Conservation (phyloP, 371 early-diverging fungal genomes). For the Mortierella sp. region DNA sequence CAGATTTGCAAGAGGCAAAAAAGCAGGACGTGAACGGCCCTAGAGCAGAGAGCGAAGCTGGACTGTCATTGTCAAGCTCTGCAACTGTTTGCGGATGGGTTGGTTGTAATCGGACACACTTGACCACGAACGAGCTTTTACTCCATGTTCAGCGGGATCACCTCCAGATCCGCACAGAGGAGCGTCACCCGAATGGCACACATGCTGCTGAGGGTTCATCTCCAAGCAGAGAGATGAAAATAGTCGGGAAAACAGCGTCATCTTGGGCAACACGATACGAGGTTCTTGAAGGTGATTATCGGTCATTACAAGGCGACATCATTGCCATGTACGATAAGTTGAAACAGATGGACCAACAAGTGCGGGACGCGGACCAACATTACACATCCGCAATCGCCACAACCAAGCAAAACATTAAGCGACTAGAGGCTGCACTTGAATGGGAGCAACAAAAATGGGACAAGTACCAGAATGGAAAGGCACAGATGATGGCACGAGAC, state of each 20-base stretch:
- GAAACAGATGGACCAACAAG: constrained; percentile 6
- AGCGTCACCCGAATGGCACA: neutral
- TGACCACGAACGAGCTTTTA: too few species aligned
- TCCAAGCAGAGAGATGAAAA: neutral
- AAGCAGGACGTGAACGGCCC: too few species aligned
- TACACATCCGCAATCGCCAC: constrained; percentile 17
- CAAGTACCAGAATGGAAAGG: constrained; percentile 25
- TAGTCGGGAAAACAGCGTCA: neutral
- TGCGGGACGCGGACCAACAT: constrained; percentile 14
- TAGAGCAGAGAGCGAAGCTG: too few species aligned
- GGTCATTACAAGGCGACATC: constrained; percentile 17
- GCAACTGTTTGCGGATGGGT: neutral
- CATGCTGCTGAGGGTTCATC: neutral
- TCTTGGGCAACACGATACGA: constrained; percentile 9
- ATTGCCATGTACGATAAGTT: constrained; percentile 12
- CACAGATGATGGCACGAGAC: constrained; percentile 10
- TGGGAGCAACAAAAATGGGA: constrained; percentile 52
- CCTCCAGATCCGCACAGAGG: too few species aligned
- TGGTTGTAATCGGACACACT: neutral
- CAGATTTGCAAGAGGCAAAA: too few species aligned
- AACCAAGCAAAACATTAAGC: constrained; percentile 24
- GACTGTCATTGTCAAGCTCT: neutral
- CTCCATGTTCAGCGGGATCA: too few species aligned
- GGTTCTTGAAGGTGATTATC: constrained; percentile 13
- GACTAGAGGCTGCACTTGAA: constrained; percentile 45